A percentile compares a stretch with the other conserved stretches of the same genome.
These are phyloP conservation scores for Marvania coccoides DNA, from an alignment of 139 green algal genomes.

Conservation along the genomic window DNA sequence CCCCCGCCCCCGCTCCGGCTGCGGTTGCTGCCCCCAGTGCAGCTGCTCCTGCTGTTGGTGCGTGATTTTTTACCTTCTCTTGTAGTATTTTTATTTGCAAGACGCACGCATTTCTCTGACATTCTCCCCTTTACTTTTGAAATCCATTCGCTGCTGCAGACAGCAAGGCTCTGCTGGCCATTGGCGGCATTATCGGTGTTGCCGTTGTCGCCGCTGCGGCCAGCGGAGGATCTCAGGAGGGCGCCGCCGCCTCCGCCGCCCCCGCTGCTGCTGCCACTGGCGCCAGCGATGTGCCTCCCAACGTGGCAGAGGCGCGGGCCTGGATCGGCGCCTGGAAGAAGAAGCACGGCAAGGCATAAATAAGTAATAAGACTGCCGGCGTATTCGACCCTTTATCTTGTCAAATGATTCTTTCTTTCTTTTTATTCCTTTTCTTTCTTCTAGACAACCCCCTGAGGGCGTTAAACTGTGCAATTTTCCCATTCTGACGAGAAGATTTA, in stretches of 20 bases:
- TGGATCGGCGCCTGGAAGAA: conserved; percentile 41
- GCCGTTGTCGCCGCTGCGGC: conserved; percentile 12
- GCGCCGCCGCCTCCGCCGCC: neutral
- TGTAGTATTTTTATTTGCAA: neutral
- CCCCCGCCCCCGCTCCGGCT: neutral
- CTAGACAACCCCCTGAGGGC: too few relatives aligned
- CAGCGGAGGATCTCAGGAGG: neutral
- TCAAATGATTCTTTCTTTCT: too few relatives aligned
- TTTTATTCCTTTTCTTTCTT: too few relatives aligned
- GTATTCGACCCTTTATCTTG: too few relatives aligned
- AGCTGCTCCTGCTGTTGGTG: neutral
- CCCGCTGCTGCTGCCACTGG: neutral
- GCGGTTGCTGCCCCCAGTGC: neutral
- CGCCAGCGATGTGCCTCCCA: conserved; percentile 21
- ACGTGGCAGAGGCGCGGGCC: conserved; percentile 34
- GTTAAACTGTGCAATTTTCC: too few relatives aligned
- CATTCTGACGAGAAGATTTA: too few relatives aligned
- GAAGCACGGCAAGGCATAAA: conserved; percentile 22
- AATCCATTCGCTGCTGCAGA: neutral
- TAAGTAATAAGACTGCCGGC: too few relatives aligned
- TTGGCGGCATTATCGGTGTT: conserved; percentile 9
- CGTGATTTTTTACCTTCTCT: neutral
- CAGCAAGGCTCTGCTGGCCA: conserved; percentile 15
- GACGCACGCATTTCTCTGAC: neutral
- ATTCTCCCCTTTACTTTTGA: neutral